Evolutionary conservation across 768 basidiomycete species (phyloP).

Genomic region (Pleurotus giganteus): DNA sequence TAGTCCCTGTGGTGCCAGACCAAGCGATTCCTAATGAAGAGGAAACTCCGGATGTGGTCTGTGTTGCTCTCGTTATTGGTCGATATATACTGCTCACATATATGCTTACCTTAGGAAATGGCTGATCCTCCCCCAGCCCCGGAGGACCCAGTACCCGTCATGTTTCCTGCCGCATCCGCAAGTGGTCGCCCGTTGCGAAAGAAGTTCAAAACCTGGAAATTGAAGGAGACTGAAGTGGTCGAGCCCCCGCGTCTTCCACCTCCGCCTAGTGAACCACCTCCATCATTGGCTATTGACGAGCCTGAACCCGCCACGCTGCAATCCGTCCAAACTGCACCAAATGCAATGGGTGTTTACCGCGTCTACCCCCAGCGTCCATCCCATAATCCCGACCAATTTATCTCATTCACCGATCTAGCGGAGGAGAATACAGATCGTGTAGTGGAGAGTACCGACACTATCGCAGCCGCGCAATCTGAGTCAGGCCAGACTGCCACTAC

Average conservation of each 20-base stretch:
- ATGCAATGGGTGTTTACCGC: conserved; percentile 4
- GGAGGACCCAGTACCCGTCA: neutral
- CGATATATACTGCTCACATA: neutral
- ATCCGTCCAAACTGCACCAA: conserved; percentile 5
- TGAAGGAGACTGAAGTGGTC: neutral
- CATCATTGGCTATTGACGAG: neutral
- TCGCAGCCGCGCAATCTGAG: conserved; percentile 2
- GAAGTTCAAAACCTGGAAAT: neutral
- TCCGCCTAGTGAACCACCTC: neutral
- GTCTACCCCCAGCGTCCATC: neutral
- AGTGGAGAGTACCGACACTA: too few species aligned
- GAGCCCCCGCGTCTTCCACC: neutral
- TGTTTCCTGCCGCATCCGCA: neutral
- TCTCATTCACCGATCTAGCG: conserved; percentile 12
- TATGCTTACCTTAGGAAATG: neutral
- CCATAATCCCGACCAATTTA: conserved; percentile 1
- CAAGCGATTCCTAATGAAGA: neutral
- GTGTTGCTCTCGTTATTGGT: too few species aligned
- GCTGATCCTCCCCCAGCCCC: neutral
- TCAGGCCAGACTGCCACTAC: conserved; percentile 20
- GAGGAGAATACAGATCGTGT: conserved; percentile 14
- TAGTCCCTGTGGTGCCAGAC: neutral
- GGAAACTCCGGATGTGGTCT: neutral
- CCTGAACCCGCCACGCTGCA: neutral
- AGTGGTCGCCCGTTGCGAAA: neutral